phyloP scores from a whole-genome alignment of 345 rosid species.

The Salix dunnii region DNA sequence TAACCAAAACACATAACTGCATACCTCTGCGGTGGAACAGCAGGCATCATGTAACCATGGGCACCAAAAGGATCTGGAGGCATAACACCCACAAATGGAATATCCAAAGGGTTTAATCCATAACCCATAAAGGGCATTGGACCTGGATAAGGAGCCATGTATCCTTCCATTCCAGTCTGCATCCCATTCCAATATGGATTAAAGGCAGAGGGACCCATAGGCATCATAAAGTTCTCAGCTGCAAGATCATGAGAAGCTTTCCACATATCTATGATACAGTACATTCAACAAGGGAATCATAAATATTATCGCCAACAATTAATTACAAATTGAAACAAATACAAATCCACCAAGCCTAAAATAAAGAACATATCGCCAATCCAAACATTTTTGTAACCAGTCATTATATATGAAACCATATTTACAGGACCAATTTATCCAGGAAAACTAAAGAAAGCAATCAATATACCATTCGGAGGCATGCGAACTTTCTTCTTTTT shows the following conservation, averaged over 20 bases:
- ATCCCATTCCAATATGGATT: conserved; percentile 75
- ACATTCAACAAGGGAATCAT: conserved; percentile 11
- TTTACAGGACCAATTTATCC: background rate
- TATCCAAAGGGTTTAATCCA: conserved; percentile 56
- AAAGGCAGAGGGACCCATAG: conserved; percentile 58
- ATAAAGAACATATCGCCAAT: background rate
- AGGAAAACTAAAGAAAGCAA: background rate
- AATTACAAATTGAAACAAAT: background rate
- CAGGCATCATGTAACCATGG: conserved; percentile 60
- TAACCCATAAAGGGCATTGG: conserved; percentile 62
- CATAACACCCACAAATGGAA: conserved; percentile 54
- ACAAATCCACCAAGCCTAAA: background rate
- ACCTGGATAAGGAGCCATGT: conserved; percentile 47
- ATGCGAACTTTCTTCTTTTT: conserved; percentile 72
- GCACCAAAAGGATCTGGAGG: conserved; percentile 63
- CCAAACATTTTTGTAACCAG: background rate
- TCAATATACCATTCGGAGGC: conserved; percentile 51
- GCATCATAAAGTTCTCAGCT: conserved; percentile 81
- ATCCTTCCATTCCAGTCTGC: conserved; percentile 75
- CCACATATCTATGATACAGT: conserved; percentile 59
- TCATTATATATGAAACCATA: background rate
- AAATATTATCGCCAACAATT: background rate
- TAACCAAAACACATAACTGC: background rate
- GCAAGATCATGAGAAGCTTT: conserved; percentile 57
- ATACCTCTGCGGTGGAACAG: conserved; percentile 60